phyloP scores from a whole-genome alignment of 148 eudicot genomes.

The Gaultheria prostrata region DNA sequence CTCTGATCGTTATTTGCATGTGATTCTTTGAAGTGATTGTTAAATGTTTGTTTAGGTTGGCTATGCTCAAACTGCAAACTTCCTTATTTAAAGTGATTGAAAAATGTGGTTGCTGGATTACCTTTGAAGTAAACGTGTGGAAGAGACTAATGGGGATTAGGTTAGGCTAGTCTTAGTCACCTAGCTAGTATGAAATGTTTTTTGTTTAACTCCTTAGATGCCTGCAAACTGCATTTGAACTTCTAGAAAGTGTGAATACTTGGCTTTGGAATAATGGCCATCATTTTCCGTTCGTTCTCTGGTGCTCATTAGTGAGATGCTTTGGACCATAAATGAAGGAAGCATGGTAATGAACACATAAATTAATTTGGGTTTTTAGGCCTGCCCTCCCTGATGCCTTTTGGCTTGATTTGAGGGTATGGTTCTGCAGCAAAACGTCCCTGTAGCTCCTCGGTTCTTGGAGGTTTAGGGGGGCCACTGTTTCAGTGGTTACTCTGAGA shows the following conservation, averaged over 20 bases:
- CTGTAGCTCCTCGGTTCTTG: too few species aligned
- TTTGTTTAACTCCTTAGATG: neutral
- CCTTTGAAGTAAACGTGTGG: neutral
- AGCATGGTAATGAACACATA: too few species aligned
- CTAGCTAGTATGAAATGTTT: neutral
- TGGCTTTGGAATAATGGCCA: constrained; percentile 1
- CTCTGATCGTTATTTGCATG: neutral
- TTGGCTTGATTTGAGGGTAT: too few species aligned
- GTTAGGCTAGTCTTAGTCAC: constrained; percentile 2
- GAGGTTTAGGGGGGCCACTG: too few species aligned
- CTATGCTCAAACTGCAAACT: constrained; percentile 1
- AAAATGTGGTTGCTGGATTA: neutral
- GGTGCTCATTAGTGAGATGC: too few species aligned
- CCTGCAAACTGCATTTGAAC: neutral
- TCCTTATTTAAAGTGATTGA: neutral
- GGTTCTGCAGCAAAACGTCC: too few species aligned
- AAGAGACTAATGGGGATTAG: constrained; percentile 1
- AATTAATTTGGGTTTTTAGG: too few species aligned
- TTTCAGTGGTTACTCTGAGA: too few species aligned
- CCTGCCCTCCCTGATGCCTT: too few species aligned
- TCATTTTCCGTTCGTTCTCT: neutral
- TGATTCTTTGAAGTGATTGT: neutral
- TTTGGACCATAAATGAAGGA: too few species aligned
- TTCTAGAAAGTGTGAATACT: neutral
- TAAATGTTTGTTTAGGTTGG: neutral